Conservation (phyloP, 1,284 basidiomycete species). For the Meripilus lineatus region DNA sequence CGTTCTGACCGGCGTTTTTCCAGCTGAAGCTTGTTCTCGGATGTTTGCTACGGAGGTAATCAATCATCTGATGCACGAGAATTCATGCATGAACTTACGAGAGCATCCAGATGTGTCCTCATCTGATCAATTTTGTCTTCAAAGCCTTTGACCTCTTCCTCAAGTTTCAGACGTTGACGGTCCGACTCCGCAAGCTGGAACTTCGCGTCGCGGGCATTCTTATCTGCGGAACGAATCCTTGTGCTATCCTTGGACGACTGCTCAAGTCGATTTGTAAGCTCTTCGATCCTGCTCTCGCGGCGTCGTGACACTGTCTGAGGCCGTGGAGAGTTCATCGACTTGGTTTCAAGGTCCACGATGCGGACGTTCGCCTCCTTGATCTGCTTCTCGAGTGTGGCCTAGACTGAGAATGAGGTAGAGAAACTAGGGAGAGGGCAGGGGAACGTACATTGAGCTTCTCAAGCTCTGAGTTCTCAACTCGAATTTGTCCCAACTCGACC, state of each 20-base stretch:
- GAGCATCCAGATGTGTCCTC: conserved; percentile 52
- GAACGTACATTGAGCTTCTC: conserved; percentile 69
- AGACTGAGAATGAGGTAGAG: conserved; percentile 2
- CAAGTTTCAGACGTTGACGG: conserved; percentile 51
- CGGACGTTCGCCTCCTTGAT: conserved; percentile 78
- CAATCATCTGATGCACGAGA: neutral
- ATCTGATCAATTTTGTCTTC: conserved; percentile 53
- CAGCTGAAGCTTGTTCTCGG: conserved; percentile 60
- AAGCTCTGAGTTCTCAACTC: conserved; percentile 74
- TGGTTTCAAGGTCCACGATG: conserved; percentile 78
- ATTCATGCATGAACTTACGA: conserved; percentile 38
- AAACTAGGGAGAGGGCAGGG: no score
- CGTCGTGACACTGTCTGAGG: conserved; percentile 47
- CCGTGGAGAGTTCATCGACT: conserved; percentile 62
- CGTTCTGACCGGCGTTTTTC: conserved; percentile 72
- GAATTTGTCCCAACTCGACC: conserved; percentile 66
- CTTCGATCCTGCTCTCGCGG: conserved; percentile 65
- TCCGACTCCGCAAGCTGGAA: conserved; percentile 57
- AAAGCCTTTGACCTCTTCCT: conserved; percentile 58
- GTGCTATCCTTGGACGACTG: conserved; percentile 46
- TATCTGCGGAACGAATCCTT: conserved; percentile 47
- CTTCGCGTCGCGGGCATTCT: conserved; percentile 47
- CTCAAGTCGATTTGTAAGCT: conserved; percentile 59
- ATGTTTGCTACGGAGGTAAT: conserved; percentile 53
- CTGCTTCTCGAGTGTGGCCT: conserved; percentile 81